Evolutionary conservation across 2,329 filamentous ascomycete species (phyloP).

Genomic region (Pseudocercospora eumusae): DNA sequence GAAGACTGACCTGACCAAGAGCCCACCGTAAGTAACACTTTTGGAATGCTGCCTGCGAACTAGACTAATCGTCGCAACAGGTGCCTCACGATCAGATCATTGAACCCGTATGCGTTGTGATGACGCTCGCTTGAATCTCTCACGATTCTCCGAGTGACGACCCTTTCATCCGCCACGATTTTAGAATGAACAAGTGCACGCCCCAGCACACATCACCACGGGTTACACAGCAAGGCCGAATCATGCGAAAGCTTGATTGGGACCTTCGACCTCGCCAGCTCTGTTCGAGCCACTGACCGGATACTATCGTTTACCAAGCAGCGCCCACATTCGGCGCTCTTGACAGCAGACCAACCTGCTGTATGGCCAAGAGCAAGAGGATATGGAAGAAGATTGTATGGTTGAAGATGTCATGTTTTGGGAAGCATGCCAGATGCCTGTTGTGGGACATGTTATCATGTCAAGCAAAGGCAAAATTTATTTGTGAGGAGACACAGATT

Average conservation of each 20-base stretch:
- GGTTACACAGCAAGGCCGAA: constrained; percentile 21
- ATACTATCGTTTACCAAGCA: constrained; percentile 29
- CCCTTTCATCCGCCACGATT: constrained; percentile 1
- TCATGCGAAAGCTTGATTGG: constrained; percentile 21
- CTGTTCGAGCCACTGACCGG: constrained; percentile 29
- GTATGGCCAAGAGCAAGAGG: constrained; percentile 6
- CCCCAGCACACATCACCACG: constrained; percentile 25
- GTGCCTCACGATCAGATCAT: constrained; percentile 78
- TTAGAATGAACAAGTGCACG: constrained; percentile 11
- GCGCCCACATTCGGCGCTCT: neutral
- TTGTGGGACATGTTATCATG: neutral
- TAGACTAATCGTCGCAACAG: constrained; percentile 52
- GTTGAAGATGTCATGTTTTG: constrained; percentile 16
- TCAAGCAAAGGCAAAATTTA: neutral
- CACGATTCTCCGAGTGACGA: constrained; percentile 3
- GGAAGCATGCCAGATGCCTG: neutral
- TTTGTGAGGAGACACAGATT: constrained; percentile 8
- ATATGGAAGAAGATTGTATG: constrained; percentile 11
- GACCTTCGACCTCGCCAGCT: constrained; percentile 12
- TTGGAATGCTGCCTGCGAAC: neutral
- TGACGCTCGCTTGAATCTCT: constrained; percentile 4
- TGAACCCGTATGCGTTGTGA: constrained; percentile 72
- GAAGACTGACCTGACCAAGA: constrained; percentile 98
- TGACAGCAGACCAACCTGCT: constrained; percentile 5
- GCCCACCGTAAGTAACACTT: constrained; percentile 81